Conservation (phyloP, 2,329 filamentous ascomycete genomes). For the Botrytis galanthina region DNA sequence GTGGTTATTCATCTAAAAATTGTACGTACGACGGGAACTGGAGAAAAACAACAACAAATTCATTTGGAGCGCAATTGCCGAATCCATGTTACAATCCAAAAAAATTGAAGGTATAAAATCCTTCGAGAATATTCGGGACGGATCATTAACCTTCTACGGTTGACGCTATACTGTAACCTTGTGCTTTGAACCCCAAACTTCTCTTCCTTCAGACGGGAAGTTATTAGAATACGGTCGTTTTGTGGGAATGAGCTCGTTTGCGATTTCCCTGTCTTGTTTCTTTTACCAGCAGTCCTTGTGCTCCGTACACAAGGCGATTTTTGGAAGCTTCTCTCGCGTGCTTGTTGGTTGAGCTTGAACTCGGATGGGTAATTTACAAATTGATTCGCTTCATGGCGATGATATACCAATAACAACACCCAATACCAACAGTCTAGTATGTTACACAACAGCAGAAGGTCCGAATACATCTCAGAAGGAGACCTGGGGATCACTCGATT, state of each 20-base stretch:
- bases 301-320: not conserved
- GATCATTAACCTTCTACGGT: slow-evolving; percentile 11
- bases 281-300: not conserved
- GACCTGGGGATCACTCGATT: not conserved
- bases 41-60: not conserved
- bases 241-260: not conserved
- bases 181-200: not conserved
- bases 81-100: not conserved
- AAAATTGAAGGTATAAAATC: not conserved
- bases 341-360: not conserved
- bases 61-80: not conserved
- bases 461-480: not conserved
- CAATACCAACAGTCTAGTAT: not conserved
- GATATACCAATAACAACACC: not conserved
- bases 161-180: not conserved
- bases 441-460: not conserved
- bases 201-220: not conserved
- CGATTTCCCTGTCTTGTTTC: not conserved
- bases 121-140: slow-evolving; percentile 12
- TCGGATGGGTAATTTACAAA: not conserved
- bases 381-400: not conserved
- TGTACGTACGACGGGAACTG: not conserved
- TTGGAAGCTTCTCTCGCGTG: not conserved
- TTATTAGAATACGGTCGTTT: not conserved
- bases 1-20: not conserved